Evolutionary conservation across 139 green algal species (phyloP).

Genomic region (Desmodesmus armatus): DNA sequence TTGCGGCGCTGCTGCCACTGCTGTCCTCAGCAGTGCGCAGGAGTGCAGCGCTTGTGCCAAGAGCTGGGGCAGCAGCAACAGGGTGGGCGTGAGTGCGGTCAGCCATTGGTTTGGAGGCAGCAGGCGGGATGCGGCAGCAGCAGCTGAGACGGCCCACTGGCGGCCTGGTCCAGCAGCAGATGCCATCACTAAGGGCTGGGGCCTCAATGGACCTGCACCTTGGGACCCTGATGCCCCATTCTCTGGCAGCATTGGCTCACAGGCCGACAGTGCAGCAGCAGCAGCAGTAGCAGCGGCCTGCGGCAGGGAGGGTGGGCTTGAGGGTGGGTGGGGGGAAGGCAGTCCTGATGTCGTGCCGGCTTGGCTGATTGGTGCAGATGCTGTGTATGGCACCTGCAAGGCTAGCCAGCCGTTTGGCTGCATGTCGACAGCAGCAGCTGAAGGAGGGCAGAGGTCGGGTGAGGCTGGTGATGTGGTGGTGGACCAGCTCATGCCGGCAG

Average conservation of each 20-base stretch:
- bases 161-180: neutral
- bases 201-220: neutral
- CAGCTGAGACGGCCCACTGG: neutral
- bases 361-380: conserved; percentile 21
- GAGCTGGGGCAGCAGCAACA: conserved; percentile 3
- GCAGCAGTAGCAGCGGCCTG: neutral
- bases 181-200: no score
- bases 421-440: neutral
- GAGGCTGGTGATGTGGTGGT: no score
- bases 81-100: neutral
- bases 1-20: neutral
- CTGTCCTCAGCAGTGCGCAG: neutral
- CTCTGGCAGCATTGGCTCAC: neutral
- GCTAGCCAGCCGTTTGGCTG: conserved; percentile 4
- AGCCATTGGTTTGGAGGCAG: conserved; percentile 23
- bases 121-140: neutral
- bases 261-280: neutral
- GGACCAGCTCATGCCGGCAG: no score
- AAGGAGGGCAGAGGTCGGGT: neutral
- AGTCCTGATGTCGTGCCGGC: neutral
- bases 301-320: neutral
- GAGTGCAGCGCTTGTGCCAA: neutral
- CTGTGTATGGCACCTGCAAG: conserved; percentile 12
- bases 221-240: neutral
- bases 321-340: neutral